phyloP scores from a whole-genome alignment of 2,329 filamentous ascomycete genomes.

The Hypoxylon sp. region DNA sequence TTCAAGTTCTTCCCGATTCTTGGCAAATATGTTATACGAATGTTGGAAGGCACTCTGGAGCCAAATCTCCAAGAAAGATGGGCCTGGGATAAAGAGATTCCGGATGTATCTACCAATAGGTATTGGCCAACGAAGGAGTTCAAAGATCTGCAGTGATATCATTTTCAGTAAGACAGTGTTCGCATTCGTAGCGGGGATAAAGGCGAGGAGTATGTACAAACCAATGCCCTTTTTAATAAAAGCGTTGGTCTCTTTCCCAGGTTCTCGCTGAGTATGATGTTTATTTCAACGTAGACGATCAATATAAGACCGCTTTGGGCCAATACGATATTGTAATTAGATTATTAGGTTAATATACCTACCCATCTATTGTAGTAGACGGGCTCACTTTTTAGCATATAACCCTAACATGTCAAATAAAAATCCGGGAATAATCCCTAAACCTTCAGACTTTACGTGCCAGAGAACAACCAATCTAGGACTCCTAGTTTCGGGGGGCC shows the following conservation, averaged over 20 bases:
- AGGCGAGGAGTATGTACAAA: neutral
- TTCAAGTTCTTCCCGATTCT: constrained; percentile 78
- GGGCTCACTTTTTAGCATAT: no score
- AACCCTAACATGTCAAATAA: no score
- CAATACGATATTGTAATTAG: no score
- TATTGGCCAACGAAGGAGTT: constrained; percentile 73
- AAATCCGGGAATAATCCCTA: no score
- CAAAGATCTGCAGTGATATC: constrained; percentile 57
- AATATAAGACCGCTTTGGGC: no score
- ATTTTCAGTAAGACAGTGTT: neutral
- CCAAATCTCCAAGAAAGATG: constrained; percentile 63
- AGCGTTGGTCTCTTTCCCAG: no score
- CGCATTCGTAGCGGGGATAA: neutral
- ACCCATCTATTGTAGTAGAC: no score
- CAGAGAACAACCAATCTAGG: neutral
- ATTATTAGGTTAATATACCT: no score
- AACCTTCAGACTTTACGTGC: no score
- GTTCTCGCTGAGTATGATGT: no score
- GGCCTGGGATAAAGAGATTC: constrained; percentile 73
- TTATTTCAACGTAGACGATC: no score
- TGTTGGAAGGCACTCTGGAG: constrained; percentile 64
- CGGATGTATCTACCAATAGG: constrained; percentile 66
- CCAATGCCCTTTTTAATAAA: no score
- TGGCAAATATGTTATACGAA: constrained; percentile 73
- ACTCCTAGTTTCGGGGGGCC: neutral